Evolutionary conservation across 2,329 filamentous ascomycete genomes (phyloP).

Genomic region (Elsinoe necatrix): DNA sequence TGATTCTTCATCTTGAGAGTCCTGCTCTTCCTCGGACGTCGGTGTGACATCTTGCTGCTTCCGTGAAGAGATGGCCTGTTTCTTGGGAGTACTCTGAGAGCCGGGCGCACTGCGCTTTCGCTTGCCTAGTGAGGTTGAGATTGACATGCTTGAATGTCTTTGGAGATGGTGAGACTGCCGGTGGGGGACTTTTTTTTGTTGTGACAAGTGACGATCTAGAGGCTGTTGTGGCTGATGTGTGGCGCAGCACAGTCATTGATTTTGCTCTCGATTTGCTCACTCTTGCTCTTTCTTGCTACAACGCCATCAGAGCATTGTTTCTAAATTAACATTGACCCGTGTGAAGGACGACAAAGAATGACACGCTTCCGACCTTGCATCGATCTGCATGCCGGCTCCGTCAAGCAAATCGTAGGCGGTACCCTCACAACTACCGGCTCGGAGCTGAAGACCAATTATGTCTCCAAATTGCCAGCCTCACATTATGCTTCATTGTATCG

Average conservation of each 20-base stretch:
- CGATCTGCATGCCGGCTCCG: conserved; percentile 91
- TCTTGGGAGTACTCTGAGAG: not conserved
- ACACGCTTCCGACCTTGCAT: conserved; percentile 94
- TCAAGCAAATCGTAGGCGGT: conserved; percentile 97
- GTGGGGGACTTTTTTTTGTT: not conserved
- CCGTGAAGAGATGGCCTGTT: not conserved
- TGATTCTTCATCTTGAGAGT: conserved; percentile 35
- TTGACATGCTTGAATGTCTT: not conserved
- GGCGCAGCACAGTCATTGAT: not conserved
- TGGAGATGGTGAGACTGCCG: not conserved
- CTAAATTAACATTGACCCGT: not conserved
- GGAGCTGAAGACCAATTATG: conserved; percentile 77
- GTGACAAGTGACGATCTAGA: not conserved
- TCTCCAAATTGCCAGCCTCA: conserved; percentile 71
- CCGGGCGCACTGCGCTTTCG: not conserved
- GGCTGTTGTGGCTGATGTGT: not conserved
- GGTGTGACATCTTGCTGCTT: not conserved
- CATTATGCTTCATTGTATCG: conserved; percentile 78
- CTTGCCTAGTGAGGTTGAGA: not conserved
- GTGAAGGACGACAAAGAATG: conserved; percentile 48
- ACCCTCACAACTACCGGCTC: conserved; percentile 51
- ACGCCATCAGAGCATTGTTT: not conserved
- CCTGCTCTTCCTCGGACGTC: conserved; percentile 18
- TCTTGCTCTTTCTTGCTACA: conserved; percentile 10
- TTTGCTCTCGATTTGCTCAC: conserved; percentile 17